Base-by-base conservation (phyloP, 2,329 filamentous ascomycete genomes). In the Venturiaceae sp. region DNA sequence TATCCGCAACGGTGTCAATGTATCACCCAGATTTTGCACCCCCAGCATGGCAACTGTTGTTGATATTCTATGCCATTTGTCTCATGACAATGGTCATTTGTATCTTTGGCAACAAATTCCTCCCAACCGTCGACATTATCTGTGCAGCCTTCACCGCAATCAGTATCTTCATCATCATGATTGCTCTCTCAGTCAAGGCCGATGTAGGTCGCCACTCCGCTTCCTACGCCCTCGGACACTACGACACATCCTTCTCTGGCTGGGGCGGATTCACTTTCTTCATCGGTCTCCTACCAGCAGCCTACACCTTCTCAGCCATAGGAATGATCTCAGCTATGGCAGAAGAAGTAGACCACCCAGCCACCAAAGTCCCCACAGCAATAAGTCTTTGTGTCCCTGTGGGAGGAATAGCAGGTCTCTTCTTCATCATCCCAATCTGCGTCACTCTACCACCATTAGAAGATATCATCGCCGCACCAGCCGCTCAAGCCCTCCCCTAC, bases 341-440 rank as follows among this genome's bases (percentile, higher is more conserved):
- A 0, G 78, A 80, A 61, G 78, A 80, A 65, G 74, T 79, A 30
- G 69, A 71, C 26, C 66, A 66, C 0, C 77, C 78, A 0, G 75
- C 77, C 6, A 59, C 30, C 32, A 50, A 59, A 26, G 50, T 88
- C 0, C 86, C 85, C 46, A 85, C 83, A 66, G 86, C 85, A 55
- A 88, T 89, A 64, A 57, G 55, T 50, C 41, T 57, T 23, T 46
- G 39, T 16, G 41, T 57, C 3, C 55, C 55, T 3, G 83, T 88
- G 0, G 72, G 87, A 33, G 87, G 84, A 0, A 84, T 88, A 1
- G 88, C 85, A 0, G 85, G 85, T 6, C 67, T 87, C 11, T 69
- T 84, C 63, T 91, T 88, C 69, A 71, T 92, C n/a, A 81, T 92
- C 46, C 87, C 87, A 0, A 79, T 92, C 62, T 78, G 92, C 28